Percentiles rank a stretch among this genome's conserved stretches.
Evolutionary conservation across 768 basidiomycete genomes (phyloP).

Genomic region (Cystobasidiopsis lactophilus): DNA sequence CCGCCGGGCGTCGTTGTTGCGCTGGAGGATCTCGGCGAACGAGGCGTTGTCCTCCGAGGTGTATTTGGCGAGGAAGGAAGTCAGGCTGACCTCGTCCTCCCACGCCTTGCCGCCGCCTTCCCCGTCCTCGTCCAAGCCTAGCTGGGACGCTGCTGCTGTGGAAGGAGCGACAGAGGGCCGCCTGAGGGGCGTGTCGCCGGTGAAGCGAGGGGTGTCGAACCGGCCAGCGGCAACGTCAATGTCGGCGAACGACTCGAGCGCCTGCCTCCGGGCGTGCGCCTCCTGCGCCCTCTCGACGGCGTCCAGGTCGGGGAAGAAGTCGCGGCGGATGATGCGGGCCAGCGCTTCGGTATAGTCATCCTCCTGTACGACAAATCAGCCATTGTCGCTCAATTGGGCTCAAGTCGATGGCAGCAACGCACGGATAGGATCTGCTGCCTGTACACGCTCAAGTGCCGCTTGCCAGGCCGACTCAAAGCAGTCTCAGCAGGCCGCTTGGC

Average conservation of each 20-base stretch:
- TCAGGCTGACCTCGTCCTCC: conserved; percentile 44
- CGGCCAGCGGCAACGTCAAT: background rate
- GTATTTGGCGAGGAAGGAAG: conserved; percentile 70
- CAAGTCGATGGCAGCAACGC: no score
- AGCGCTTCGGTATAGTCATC: conserved; percentile 84
- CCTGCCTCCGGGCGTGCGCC: background rate
- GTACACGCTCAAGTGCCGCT: background rate
- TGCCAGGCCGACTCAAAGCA: background rate
- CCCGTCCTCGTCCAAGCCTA: background rate
- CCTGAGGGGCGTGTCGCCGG: conserved; percentile 1
- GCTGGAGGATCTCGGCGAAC: conserved; percentile 73
- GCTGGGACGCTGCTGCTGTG: conserved; percentile 22
- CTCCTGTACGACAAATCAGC: conserved; percentile 31
- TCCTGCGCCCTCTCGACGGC: conserved; percentile 9
- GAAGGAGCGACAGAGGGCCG: conserved; percentile 24
- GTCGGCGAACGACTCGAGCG: background rate
- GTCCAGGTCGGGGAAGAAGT: conserved; percentile 74
- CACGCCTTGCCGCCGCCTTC: conserved; percentile 29
- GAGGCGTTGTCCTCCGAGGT: conserved; percentile 97
- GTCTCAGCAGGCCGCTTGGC: no score
- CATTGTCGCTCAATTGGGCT: no score
- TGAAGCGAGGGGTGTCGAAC: background rate
- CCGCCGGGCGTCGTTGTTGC: conserved; percentile 61
- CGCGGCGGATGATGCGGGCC: conserved; percentile 78
- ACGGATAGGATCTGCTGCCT: background rate